Evolutionary conservation across 208 protist genomes (phyloP), one percentile per base, ranked within the genome.

Genomic region (Trypanosoma congolense): DNA sequence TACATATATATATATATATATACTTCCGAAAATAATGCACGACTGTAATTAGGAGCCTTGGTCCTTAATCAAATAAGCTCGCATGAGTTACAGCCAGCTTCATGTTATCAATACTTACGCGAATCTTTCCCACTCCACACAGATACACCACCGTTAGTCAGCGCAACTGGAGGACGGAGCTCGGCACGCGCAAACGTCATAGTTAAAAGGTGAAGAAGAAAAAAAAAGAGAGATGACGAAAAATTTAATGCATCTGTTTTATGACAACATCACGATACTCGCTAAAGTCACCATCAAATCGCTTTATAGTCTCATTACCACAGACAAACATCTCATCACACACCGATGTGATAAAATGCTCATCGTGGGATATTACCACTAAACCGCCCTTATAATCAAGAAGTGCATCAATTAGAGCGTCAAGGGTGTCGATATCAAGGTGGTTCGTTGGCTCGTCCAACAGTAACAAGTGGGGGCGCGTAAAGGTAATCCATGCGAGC

Each of bases 371-470:
- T 56, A 97, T 92, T 9, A 97, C 75, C 1, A 97, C 62, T 65
- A 96, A 65, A 35, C 90, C 89, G 31, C 93, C 93, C 59, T 90
- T 93, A 69, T 81, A 97, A 16, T 75, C 72, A 31, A 92, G 71
- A 52, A 97, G 68, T 2, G 93, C 90, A 61, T 94, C 77, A 49
- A 96, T 92, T n/a, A 97, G 68, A 1, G 90, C 90, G 53, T 97
- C 92, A 24, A 97, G 87, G 16, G 93, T 94, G 65, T 97, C 93
- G 68, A 97, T 96, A 53, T 97, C 93, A 19, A 98, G 61, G 64
- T 98, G 95, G 70, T 98, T 98, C 1, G 92, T 97, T 19, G 93
- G 94, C 83, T 99, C 97, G 80, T 98, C 97, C 24, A 99, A 77
- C 21, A 99, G 47, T 31, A 99, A 75, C 40, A 98, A 61, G 65